Percentiles rank a stretch among this genome's conserved stretches.
Evolutionary conservation across 2,329 filamentous ascomycete genomes (phyloP).

Genomic region (Alternaria arborescens): DNA sequence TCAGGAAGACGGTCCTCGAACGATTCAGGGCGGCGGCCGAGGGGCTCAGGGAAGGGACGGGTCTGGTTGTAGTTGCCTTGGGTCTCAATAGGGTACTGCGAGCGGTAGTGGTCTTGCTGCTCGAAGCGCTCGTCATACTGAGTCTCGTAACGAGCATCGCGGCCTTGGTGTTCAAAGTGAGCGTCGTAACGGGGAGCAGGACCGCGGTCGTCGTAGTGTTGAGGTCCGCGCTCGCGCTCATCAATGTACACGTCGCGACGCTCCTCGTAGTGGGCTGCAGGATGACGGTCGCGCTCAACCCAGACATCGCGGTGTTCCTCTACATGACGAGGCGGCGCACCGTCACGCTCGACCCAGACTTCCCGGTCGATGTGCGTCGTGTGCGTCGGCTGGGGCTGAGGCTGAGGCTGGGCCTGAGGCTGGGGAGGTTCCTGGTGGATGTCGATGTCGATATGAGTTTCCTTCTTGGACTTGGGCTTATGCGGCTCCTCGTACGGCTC

Average conservation of each 20-base stretch:
- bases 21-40: slow-evolving; percentile 44
- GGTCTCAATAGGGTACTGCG: slow-evolving; percentile 28
- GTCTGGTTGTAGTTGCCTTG: slow-evolving; percentile 15
- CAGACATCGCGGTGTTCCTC: slow-evolving; percentile 44
- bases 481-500: slow-evolving; percentile 42
- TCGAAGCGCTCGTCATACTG: slow-evolving; percentile 35
- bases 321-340: slow-evolving; percentile 29
- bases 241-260: slow-evolving; percentile 40
- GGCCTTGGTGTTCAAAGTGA: slow-evolving; percentile 30
- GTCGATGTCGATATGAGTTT: slow-evolving; percentile 44
- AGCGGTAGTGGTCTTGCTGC: slow-evolving; percentile 30
- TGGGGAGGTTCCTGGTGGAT: slow-evolving; percentile 31
- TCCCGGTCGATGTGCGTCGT: slow-evolving; percentile 42
- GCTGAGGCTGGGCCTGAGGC: background rate
- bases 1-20: slow-evolving; percentile 50
- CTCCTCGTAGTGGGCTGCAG: slow-evolving; percentile 31
- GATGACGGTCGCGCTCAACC: slow-evolving; percentile 41
- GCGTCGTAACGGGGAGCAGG: slow-evolving; percentile 30
- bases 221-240: slow-evolving; percentile 26
- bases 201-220: slow-evolving; percentile 37
- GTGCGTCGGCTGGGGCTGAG: slow-evolving; percentile 22
- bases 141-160: slow-evolving; percentile 23
- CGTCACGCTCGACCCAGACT: slow-evolving; percentile 40
- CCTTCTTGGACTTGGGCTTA: slow-evolving; percentile 32
- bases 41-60: slow-evolving; percentile 30